Conservation (phyloP, 2,329 filamentous ascomycete species). For the Aspergillus sp. region DNA sequence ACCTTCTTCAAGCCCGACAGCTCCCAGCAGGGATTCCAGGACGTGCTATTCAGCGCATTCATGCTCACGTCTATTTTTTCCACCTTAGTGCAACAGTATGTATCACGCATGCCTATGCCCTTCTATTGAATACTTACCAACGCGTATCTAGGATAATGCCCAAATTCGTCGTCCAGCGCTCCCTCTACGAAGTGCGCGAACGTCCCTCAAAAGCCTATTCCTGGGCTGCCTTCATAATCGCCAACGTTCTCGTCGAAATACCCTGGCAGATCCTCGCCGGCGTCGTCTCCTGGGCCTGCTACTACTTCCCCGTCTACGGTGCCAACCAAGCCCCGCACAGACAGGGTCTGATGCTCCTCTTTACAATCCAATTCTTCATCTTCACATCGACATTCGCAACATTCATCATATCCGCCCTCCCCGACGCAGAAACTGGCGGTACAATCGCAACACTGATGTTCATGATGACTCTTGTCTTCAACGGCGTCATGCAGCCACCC, state of each 20-base stretch:
- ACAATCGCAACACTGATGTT: conserved; percentile 77
- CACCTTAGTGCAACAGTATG: conserved; percentile 53
- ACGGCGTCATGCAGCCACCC: conserved; percentile 66
- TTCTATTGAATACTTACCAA: not conserved
- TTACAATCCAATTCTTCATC: conserved; percentile 72
- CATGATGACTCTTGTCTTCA: conserved; percentile 72
- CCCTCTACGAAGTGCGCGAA: conserved; percentile 81
- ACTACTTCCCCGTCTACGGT: conserved; percentile 76
- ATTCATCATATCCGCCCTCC: conserved; percentile 73
- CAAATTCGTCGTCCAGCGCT: conserved; percentile 77
- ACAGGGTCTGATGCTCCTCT: conserved; percentile 75
- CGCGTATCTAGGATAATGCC: conserved; percentile 59
- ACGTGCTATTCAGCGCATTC: conserved; percentile 85
- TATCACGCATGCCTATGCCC: conserved; percentile 51
- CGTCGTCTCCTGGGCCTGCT: conserved; percentile 74
- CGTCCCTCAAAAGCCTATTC: conserved; percentile 80
- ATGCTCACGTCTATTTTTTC: conserved; percentile 64
- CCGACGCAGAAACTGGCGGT: conserved; percentile 71
- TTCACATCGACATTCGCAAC: conserved; percentile 81
- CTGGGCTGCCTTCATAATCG: conserved; percentile 82
- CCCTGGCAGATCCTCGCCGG: conserved; percentile 77
- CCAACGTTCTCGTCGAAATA: conserved; percentile 79
- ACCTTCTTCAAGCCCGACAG: conserved; percentile 73
- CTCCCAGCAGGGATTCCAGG: conserved; percentile 75
- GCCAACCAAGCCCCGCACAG: conserved; percentile 65